phyloP scores from a whole-genome alignment of 495 filamentous ascomycete genomes.

The Penicillium steckii region DNA sequence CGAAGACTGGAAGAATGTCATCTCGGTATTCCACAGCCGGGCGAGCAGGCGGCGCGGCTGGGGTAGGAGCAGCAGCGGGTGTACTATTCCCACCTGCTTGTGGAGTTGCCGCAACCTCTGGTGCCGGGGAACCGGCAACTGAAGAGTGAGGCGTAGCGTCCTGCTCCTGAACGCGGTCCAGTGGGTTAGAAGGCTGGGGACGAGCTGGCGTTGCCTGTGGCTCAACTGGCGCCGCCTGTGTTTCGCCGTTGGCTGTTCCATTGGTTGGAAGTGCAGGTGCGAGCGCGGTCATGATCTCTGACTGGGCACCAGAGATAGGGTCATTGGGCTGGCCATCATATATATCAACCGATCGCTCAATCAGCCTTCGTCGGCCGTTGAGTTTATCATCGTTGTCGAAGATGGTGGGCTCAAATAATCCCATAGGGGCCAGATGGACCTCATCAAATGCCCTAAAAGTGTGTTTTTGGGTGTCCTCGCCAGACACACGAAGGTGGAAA shows the following conservation, averaged over 20 bases:
- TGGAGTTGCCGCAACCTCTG: constrained; percentile 68
- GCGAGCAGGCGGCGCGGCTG: constrained; percentile 30
- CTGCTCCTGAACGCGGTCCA: constrained; percentile 50
- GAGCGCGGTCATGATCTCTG: constrained; percentile 67
- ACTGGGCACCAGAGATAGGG: constrained; percentile 80
- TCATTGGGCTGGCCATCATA: constrained; percentile 92
- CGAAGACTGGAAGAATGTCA: constrained; percentile 72
- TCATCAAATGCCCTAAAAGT: constrained; percentile 95
- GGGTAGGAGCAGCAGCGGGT: constrained; percentile 24
- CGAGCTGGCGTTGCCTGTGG: constrained; percentile 42
- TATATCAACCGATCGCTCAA: constrained; percentile 83
- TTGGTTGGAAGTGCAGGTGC: constrained; percentile 55
- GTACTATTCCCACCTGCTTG: constrained; percentile 51
- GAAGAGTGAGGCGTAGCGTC: constrained; percentile 80
- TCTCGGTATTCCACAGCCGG: constrained; percentile 67
- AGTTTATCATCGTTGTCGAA: constrained; percentile 83
- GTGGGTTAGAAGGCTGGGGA: constrained; percentile 37
- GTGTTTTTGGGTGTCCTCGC: constrained; percentile 87
- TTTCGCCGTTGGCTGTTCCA: constrained; percentile 33
- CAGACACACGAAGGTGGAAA: constrained; percentile 85
- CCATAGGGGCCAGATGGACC: constrained; percentile 85
- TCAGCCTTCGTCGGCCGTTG: constrained; percentile 68
- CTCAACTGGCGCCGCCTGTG: constrained; percentile 23
- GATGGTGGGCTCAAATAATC: constrained; percentile 80
- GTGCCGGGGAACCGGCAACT: constrained; percentile 79